Conservation (phyloP, 2,329 filamentous ascomycete genomes). For the Immersiporthe knoxdaviesiana region DNA sequence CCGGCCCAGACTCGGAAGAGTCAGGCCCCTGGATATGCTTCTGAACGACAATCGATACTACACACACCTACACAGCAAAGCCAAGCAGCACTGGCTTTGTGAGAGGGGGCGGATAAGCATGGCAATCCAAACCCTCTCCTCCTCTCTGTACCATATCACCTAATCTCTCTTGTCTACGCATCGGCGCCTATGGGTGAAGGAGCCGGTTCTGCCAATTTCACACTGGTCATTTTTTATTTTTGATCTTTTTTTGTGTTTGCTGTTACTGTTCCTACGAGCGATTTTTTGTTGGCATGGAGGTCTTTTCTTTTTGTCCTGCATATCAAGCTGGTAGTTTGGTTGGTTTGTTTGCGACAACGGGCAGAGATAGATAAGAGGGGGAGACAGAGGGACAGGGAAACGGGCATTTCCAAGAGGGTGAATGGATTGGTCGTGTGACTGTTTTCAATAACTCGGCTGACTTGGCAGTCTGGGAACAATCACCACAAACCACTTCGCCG, state of each 20-base stretch:
- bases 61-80: background rate
- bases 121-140: background rate
- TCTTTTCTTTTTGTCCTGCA: background rate
- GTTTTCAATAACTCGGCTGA: background rate
- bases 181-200: slow-evolving; percentile 6
- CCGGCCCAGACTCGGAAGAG: background rate
- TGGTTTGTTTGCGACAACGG: background rate
- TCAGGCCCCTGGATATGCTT: background rate
- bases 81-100: background rate
- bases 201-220: slow-evolving; percentile 4
- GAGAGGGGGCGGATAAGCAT: background rate
- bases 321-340: background rate
- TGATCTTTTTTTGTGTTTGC: background rate
- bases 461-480: background rate
- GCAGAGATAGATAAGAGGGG: background rate
- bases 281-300: background rate
- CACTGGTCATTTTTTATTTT: background rate
- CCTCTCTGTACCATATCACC: background rate
- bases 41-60: background rate
- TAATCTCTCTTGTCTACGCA: slow-evolving; percentile 4
- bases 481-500: background rate
- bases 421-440: background rate
- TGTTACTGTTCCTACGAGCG: background rate
- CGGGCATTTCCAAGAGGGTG: background rate
- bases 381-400: too few relatives aligned